Evolutionary conservation across 116 monocot species (phyloP).

Genomic region (Papilionanthe hybrid): DNA sequence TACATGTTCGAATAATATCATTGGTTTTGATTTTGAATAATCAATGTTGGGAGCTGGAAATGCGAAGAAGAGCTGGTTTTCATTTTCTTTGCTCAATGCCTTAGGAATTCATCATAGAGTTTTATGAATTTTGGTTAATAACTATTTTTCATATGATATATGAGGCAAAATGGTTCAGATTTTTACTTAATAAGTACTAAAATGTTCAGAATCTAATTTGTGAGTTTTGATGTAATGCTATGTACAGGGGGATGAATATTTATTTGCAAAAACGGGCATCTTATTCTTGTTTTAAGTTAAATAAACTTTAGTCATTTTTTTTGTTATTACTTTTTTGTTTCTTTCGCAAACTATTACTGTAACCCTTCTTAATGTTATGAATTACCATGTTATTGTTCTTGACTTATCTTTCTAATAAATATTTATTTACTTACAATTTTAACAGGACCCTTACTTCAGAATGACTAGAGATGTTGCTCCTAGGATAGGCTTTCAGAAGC

Average conservation of each 20-base stretch:
- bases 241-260: background rate
- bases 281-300: background rate
- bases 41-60: conserved; percentile 21
- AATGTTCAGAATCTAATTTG: background rate
- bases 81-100: background rate
- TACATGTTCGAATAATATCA: conserved; percentile 10
- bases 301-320: background rate
- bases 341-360: conserved; percentile 56
- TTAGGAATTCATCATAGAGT: background rate
- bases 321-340: conserved; percentile 52
- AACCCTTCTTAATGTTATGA: background rate
- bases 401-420: background rate
- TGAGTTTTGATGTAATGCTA: background rate
- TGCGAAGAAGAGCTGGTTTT: no score
- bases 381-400: background rate
- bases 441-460: conserved; percentile 91
- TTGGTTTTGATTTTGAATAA: background rate
- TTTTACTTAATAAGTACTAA: background rate
- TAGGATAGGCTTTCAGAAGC: conserved; percentile 95
- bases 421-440: background rate
- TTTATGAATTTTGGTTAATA: background rate
- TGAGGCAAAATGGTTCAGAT: background rate
- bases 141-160: background rate
- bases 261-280: background rate
- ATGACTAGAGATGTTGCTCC: conserved; percentile 99